Evolutionary conservation across 2,329 filamentous ascomycete species (phyloP), one percentile per base, ranked within the genome.

Genomic region (Exophiala calicioides): DNA sequence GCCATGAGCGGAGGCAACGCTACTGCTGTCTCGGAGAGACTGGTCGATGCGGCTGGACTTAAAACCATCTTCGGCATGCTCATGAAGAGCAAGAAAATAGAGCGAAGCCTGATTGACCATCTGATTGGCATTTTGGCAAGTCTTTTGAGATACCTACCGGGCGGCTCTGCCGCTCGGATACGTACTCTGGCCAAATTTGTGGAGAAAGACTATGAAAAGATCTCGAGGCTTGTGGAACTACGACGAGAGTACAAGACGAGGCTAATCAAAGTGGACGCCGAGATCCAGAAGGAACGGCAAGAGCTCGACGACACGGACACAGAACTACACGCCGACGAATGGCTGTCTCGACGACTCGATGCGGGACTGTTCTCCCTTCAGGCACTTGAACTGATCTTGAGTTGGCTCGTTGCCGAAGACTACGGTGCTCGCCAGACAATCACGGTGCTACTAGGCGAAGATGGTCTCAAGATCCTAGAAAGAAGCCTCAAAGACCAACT

Each of bases 381-480:
- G 65, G 86, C 81, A 2, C 80, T 93, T 34, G 91, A 97, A 70
- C 78, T 90, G 1, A 81, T 93, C 21, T 68, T 98, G 21, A 88
- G 90, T 9, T 98, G 93, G 93, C 75, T 97, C 23, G 78, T 89
- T 5, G 93, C 90, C 0, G 93, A 98, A 68, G 93, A 98, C 60
- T 76, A 75, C 24, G 89, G 88, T 0, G 87, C 88, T 1, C 80
- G 76, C 58, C 74, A 70, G 45, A 85, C 77, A 59, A 81, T 95
- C 23, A 67, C 75, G 38, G 69, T 74, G 16, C 67, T 86, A 3
- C 69, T 96, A 30, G 80, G 77, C 1, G 84, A 88, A 50, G 75
- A 78, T 15, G 72, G 74, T 5, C 62, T 95, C 13, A 71, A 63
- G 3, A 73, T 82, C 12, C 68, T 97, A 16, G 81, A 76, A 57